Evolutionary conservation across 1,284 basidiomycete genomes (phyloP).

Genomic region (Termitomyces sp.): DNA sequence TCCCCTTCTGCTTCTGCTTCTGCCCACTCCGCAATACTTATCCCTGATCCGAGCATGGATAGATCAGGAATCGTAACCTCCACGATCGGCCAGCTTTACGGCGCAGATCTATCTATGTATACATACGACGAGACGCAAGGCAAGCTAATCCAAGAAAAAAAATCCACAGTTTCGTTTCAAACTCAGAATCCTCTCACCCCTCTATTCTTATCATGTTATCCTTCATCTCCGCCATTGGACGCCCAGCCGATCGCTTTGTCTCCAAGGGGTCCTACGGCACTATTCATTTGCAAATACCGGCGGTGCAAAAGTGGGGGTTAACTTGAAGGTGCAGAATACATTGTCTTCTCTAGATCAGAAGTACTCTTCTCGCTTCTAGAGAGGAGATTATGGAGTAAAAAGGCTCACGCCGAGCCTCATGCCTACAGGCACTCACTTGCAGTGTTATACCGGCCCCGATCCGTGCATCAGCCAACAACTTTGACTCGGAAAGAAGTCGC

Average conservation of each 20-base stretch:
- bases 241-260: background rate
- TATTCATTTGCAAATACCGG: background rate
- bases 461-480: background rate
- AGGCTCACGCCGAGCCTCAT: background rate
- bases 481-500: background rate
- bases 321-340: background rate
- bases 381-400: background rate
- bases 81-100: background rate
- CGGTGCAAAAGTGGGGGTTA: background rate
- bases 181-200: background rate
- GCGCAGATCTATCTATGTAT: background rate
- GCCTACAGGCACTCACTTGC: background rate
- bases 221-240: conserved; percentile 11
- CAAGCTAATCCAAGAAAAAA: background rate
- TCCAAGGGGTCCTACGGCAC: background rate
- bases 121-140: background rate
- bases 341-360: background rate
- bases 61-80: background rate
- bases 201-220: background rate
- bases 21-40: background rate
- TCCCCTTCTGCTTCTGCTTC: background rate
- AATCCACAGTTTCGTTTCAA: background rate
- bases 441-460: background rate
- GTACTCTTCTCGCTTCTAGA: background rate
- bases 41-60: background rate